These are phyloP conservation scores for Yarrowia galli DNA, from an alignment of 1,139 yeast species.

Conservation along the genomic window DNA sequence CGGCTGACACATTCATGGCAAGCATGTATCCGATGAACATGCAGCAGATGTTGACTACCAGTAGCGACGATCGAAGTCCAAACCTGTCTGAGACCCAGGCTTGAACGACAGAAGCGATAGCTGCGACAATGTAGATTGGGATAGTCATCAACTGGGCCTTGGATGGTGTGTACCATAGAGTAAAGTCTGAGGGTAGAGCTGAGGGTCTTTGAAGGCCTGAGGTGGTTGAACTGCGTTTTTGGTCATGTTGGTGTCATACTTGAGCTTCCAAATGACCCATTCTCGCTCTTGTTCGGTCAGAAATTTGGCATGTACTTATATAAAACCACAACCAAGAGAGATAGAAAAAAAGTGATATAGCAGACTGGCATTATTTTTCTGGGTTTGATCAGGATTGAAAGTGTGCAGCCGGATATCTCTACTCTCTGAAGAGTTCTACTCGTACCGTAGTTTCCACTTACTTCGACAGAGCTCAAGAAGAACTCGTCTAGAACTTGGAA, in stretches of 20 bases:
- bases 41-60: constrained; percentile 47
- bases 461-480: too few relatives aligned
- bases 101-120: constrained; percentile 48
- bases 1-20: constrained; percentile 43
- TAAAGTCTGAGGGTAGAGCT: constrained; percentile 42
- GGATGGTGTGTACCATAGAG: constrained; percentile 43
- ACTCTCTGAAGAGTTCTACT: too few relatives aligned
- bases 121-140: constrained; percentile 52
- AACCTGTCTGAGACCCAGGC: constrained; percentile 50
- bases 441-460: too few relatives aligned
- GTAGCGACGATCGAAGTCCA: constrained; percentile 51
- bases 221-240: constrained; percentile 8
- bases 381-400: too few relatives aligned
- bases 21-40: constrained; percentile 52
- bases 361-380: too few relatives aligned
- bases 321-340: too few relatives aligned
- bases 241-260: constrained; percentile 40
- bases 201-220: constrained; percentile 49
- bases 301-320: too few relatives aligned
- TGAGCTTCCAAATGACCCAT: constrained; percentile 58
- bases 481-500: too few relatives aligned
- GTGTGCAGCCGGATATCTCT: too few relatives aligned
- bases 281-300: constrained; percentile 57
- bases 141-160: constrained; percentile 47
- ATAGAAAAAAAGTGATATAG: too few relatives aligned